These are phyloP conservation scores for Passiflora organensis DNA, from an alignment of 345 rosid species.

Conservation along the genomic window DNA sequence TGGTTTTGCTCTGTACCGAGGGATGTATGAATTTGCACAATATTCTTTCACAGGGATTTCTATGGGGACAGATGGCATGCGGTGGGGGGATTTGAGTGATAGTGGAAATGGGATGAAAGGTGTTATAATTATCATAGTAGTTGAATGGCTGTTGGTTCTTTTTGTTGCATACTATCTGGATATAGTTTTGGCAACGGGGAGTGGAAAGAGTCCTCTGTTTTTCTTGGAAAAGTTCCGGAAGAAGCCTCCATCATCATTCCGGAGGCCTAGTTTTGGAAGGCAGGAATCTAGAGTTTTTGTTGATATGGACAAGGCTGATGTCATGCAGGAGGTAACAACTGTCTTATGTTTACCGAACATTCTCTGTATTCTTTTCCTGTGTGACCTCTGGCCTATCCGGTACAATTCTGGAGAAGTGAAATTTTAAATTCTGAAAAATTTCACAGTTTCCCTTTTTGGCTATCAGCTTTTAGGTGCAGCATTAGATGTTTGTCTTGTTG, in stretches of 20 bases:
- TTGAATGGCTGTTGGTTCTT: slow-evolving; percentile 72
- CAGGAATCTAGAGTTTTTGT: slow-evolving; percentile 57
- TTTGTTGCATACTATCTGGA: slow-evolving; percentile 66
- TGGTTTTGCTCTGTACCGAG: slow-evolving; percentile 76
- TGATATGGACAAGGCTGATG: slow-evolving; percentile 77
- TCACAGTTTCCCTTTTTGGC: neutral
- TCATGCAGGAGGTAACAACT: slow-evolving; percentile 65
- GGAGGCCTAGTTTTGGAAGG: slow-evolving; percentile 50
- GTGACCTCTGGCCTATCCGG: neutral
- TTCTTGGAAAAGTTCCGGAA: slow-evolving; percentile 40
- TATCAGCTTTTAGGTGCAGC: neutral
- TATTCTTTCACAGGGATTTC: slow-evolving; percentile 43
- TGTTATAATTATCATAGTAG: slow-evolving; percentile 48
- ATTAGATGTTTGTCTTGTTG: neutral
- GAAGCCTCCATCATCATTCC: slow-evolving; percentile 29
- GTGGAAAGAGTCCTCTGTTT: slow-evolving; percentile 45
- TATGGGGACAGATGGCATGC: slow-evolving; percentile 64
- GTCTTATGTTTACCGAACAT: slow-evolving; percentile 1
- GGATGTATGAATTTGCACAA: slow-evolving; percentile 70
- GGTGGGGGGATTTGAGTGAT: slow-evolving; percentile 55
- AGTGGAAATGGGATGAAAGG: slow-evolving; percentile 58
- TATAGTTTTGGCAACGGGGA: slow-evolving; percentile 45
- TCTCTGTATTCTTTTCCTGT: neutral
- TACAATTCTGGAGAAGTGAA: no score
- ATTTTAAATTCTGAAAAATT: neutral